phyloP scores from a whole-genome alignment of 2,329 filamentous ascomycete genomes.

The Fusarium sp. region DNA sequence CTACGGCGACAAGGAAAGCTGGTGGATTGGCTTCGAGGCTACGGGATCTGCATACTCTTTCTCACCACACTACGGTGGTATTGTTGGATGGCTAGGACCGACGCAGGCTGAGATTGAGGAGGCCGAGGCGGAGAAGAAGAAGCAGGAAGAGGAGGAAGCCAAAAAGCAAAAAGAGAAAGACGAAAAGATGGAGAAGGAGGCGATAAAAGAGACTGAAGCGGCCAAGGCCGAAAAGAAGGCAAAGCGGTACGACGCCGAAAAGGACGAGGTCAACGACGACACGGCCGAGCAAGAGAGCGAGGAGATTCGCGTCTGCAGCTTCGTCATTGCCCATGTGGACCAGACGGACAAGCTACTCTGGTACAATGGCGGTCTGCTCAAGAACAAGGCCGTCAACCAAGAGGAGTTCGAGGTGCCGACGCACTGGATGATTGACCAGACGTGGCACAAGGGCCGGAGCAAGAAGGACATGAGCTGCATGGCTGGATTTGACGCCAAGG shows the following conservation, averaged over 20 bases:
- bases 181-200: too few relatives aligned
- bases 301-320: slow-evolving; percentile 56
- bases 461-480: slow-evolving; percentile 59
- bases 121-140: slow-evolving; percentile 5
- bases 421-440: slow-evolving; percentile 59
- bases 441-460: slow-evolving; percentile 53
- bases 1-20: slow-evolving; percentile 64
- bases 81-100: slow-evolving; percentile 54
- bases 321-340: slow-evolving; percentile 61
- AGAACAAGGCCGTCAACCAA: slow-evolving; percentile 55
- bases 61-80: slow-evolving; percentile 59
- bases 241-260: neutral
- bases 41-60: slow-evolving; percentile 57
- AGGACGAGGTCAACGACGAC: too few relatives aligned
- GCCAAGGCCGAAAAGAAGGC: neutral
- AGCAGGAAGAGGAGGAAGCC: neutral
- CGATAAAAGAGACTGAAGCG: neutral
- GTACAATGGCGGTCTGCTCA: slow-evolving; percentile 62
- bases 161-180: slow-evolving; percentile 7
- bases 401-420: slow-evolving; percentile 55
- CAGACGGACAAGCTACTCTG: slow-evolving; percentile 56
- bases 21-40: slow-evolving; percentile 63
- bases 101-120: slow-evolving; percentile 11
- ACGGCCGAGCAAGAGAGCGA: slow-evolving; percentile 5
- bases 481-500: slow-evolving; percentile 38